phyloP scores from a whole-genome alignment of 2,329 filamentous ascomycete species.

The Rhinocladiella similis region DNA sequence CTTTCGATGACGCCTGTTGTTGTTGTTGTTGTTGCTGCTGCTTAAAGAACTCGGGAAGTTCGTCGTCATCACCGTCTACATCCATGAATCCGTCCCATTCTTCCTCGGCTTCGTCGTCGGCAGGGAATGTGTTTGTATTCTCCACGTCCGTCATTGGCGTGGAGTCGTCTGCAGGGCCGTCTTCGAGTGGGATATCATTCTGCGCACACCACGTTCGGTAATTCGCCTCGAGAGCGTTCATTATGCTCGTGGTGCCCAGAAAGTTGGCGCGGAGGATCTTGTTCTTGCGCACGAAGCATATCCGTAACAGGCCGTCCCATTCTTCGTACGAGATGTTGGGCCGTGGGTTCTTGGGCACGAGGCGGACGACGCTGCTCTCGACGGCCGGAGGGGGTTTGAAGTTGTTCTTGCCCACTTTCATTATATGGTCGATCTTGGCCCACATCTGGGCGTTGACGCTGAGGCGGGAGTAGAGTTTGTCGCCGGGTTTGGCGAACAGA shows the following conservation, averaged over 20 bases:
- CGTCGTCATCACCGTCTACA: conserved; percentile 54
- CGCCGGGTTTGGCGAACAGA: conserved; percentile 82
- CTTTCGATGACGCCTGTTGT: conserved; percentile 18
- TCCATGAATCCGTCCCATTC: conserved; percentile 51
- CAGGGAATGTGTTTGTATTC: conserved; percentile 26
- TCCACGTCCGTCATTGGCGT: conserved; percentile 39
- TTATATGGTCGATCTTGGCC: conserved; percentile 68
- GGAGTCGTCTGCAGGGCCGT: conserved; percentile 49
- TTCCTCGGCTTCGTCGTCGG: conserved; percentile 44
- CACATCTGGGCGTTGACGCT: conserved; percentile 95
- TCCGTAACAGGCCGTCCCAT: conserved; percentile 84
- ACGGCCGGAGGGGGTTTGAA: conserved; percentile 94
- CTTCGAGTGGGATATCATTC: conserved; percentile 77
- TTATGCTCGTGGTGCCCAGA: conserved; percentile 75
- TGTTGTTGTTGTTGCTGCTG: conserved; percentile 46
- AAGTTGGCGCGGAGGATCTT: conserved; percentile 82
- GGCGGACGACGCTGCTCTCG: conserved; percentile 84
- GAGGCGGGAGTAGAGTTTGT: conserved; percentile 86
- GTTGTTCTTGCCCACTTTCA: conserved; percentile 96
- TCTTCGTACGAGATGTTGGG: conserved; percentile 92
- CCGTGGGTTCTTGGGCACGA: conserved; percentile 81
- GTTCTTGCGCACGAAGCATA: conserved; percentile 86
- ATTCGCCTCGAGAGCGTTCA: conserved; percentile 81
- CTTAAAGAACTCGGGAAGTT: conserved; percentile 82
- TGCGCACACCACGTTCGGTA: conserved; percentile 89